Evolutionary conservation across 768 basidiomycete species (phyloP).

Genomic region (Panus rudis): DNA sequence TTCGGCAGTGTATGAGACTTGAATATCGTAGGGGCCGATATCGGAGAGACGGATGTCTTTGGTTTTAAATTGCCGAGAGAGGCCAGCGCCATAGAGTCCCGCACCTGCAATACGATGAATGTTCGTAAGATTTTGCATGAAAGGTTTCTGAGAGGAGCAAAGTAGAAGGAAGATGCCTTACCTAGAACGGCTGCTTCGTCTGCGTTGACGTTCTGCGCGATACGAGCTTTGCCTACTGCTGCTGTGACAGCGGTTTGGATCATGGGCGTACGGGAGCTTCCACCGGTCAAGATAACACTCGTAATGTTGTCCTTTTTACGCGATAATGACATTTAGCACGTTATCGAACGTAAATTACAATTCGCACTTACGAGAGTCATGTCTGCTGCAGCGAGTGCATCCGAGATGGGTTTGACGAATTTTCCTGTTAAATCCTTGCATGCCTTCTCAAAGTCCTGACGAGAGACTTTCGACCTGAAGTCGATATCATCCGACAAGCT

Average conservation of each 20-base stretch:
- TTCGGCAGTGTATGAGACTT: conserved; percentile 70
- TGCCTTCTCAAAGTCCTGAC: conserved; percentile 70
- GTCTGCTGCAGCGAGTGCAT: conserved; percentile 62
- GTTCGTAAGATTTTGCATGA: no score
- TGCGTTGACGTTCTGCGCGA: conserved; percentile 92
- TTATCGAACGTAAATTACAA: neutral
- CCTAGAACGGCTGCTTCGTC: conserved; percentile 95
- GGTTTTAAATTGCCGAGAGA: conserved; percentile 89
- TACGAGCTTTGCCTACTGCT: conserved; percentile 79
- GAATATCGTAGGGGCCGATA: conserved; percentile 64
- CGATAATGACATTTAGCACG: neutral
- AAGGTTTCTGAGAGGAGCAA: neutral
- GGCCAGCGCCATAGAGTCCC: conserved; percentile 83
- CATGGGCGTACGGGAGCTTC: conserved; percentile 86
- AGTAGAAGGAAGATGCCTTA: conserved; percentile 12
- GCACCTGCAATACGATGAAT: conserved; percentile 40
- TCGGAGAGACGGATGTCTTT: conserved; percentile 88
- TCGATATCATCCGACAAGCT: conserved; percentile 88
- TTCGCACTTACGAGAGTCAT: conserved; percentile 50
- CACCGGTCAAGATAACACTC: conserved; percentile 91
- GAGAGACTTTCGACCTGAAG: conserved; percentile 71
- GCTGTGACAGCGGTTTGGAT: conserved; percentile 76
- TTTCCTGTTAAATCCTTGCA: conserved; percentile 57
- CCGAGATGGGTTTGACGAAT: conserved; percentile 67
- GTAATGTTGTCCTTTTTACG: conserved; percentile 65